These are phyloP conservation scores for Chaetomiaceae sp. DNA, from an alignment of 2,329 filamentous ascomycete species.

Conservation along the genomic window DNA sequence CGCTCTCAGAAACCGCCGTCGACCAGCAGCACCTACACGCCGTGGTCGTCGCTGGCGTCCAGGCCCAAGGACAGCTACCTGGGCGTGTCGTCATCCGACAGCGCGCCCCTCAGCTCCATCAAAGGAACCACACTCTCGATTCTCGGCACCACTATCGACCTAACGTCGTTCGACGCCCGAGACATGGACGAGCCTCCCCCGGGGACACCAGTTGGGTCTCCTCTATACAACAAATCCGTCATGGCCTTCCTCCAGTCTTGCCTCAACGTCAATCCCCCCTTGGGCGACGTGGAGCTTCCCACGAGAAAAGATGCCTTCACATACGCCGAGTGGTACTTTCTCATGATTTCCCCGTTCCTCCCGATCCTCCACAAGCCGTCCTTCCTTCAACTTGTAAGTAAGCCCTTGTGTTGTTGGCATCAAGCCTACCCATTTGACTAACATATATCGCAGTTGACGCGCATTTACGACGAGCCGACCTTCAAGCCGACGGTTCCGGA, in stretches of 20 bases:
- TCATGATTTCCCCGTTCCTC: conserved; percentile 64
- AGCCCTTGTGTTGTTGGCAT: conserved; percentile 11
- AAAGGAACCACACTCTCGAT: conserved; percentile 73
- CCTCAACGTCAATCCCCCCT: conserved; percentile 54
- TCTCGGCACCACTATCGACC: conserved; percentile 73
- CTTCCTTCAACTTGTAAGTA: conserved; percentile 62
- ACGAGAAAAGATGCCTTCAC: conserved; percentile 58
- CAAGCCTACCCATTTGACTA: neutral
- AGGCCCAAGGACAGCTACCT: conserved; percentile 59
- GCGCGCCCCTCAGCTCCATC: conserved; percentile 64
- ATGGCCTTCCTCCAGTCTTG: conserved; percentile 63
- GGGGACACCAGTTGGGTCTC: conserved; percentile 37
- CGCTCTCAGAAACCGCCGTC: conserved; percentile 22
- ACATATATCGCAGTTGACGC: conserved; percentile 43
- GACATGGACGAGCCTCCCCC: conserved; percentile 59
- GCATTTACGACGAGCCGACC: conserved; percentile 64
- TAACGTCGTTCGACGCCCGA: conserved; percentile 63
- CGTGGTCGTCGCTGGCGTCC: conserved; percentile 34
- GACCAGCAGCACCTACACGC: conserved; percentile 28
- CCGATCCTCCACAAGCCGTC: conserved; percentile 74
- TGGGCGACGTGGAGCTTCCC: conserved; percentile 57
- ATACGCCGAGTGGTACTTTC: conserved; percentile 72
- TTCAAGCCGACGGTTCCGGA: conserved; percentile 61
- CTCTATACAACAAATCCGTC: conserved; percentile 66
- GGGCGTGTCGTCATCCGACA: conserved; percentile 57